Evolutionary conservation across 495 filamentous ascomycete genomes (phyloP).

Genomic region (Parachaetomium inaequale): DNA sequence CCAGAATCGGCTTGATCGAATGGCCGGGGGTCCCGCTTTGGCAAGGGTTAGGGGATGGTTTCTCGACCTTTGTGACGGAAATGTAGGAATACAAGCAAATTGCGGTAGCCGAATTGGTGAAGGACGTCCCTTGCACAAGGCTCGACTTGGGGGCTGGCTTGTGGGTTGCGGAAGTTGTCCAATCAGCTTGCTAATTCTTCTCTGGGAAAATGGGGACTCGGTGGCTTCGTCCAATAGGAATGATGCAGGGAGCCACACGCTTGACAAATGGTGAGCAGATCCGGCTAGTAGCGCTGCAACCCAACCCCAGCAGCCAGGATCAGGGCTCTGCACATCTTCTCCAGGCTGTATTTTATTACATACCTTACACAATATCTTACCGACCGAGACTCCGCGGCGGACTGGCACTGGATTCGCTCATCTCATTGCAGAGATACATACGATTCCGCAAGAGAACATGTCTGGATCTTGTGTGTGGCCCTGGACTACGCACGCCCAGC

Average conservation of each 20-base stretch:
- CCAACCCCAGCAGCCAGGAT: slow-evolving; percentile 1
- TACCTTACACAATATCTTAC: neutral
- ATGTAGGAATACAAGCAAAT: neutral
- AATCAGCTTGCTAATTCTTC: neutral
- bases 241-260: neutral
- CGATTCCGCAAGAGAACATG: neutral
- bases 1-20: neutral
- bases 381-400: neutral
- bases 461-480: slow-evolving; percentile 4
- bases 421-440: neutral
- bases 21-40: neutral
- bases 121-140: neutral
- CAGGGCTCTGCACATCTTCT: neutral
- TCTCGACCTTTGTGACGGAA: too few relatives aligned
- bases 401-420: neutral
- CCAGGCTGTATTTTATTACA: neutral
- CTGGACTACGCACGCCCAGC: neutral
- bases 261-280: neutral
- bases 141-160: neutral
- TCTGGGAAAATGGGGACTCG: neutral
- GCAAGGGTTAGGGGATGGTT: neutral
- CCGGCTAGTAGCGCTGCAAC: neutral
- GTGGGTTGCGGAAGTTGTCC: neutral
- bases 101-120: neutral
- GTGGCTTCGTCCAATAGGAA: neutral